These are phyloP conservation scores for Afroboletus lepidellus DNA, from an alignment of 1,284 basidiomycete species.

Conservation along the genomic window DNA sequence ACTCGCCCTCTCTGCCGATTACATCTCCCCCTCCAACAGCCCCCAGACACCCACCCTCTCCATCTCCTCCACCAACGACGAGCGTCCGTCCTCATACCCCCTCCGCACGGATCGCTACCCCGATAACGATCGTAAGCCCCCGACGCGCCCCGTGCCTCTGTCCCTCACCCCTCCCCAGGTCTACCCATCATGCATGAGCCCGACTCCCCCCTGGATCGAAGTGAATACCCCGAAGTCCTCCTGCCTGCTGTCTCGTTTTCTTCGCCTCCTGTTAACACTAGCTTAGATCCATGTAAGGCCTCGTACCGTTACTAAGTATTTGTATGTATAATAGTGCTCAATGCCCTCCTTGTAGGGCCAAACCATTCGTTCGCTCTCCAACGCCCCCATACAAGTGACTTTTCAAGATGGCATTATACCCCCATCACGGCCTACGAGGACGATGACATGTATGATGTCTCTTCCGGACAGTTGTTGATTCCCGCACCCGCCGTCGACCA, in stretches of 20 bases:
- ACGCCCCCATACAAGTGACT: constrained; percentile 32
- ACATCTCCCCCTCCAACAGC: constrained; percentile 47
- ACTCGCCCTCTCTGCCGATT: constrained; percentile 51
- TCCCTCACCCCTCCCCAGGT: constrained; percentile 19
- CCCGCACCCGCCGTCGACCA: constrained; percentile 10
- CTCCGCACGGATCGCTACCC: constrained; percentile 40
- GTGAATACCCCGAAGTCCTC: constrained; percentile 41
- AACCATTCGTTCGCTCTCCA: constrained; percentile 24
- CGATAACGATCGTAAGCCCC: constrained; percentile 34
- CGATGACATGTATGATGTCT: constrained; percentile 20
- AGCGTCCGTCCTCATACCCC: constrained; percentile 42
- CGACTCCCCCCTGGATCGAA: constrained; percentile 38
- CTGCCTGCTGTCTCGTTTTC: constrained; percentile 35
- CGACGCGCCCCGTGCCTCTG: not conserved
- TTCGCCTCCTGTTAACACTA: constrained; percentile 41
- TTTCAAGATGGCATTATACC: constrained; percentile 24
- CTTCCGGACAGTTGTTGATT: constrained; percentile 20
- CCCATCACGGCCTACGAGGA: constrained; percentile 8
- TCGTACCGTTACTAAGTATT: constrained; percentile 64
- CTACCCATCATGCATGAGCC: constrained; percentile 38
- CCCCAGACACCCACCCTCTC: constrained; percentile 55
- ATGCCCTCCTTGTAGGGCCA: constrained; percentile 56
- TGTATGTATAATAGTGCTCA: constrained; percentile 65
- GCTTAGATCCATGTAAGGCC: constrained; percentile 63
- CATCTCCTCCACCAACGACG: constrained; percentile 43